These are phyloP conservation scores for Moesziomyces sp. DNA, from an alignment of 1,284 basidiomycete genomes.

Conservation along the genomic window DNA sequence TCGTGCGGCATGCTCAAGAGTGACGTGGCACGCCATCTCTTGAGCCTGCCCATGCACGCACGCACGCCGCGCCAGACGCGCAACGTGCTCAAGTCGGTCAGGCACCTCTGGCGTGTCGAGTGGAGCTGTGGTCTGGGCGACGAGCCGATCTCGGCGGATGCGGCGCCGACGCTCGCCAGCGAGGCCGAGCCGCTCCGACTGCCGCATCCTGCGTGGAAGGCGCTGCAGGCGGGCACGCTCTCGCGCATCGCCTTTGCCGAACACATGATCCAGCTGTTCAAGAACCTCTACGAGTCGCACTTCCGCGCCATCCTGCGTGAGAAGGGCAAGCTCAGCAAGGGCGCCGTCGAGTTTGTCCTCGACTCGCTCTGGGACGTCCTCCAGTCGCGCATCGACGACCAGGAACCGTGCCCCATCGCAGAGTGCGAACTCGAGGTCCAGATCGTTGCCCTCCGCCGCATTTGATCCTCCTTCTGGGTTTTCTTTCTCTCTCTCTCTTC, in stretches of 20 bases:
- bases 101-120: conserved; percentile 67
- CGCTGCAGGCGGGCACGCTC: conserved; percentile 67
- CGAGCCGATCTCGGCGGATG: conserved; percentile 23
- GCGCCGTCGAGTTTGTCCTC: conserved; percentile 67
- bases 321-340: conserved; percentile 66
- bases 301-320: conserved; percentile 67
- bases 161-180: conserved; percentile 24
- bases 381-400: conserved; percentile 48
- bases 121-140: conserved; percentile 65
- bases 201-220: conserved; percentile 68
- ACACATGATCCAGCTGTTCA: conserved; percentile 67
- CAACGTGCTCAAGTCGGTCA: conserved; percentile 66
- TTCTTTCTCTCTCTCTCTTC: not conserved
- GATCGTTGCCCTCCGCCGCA: conserved; percentile 64
- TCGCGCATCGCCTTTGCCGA: conserved; percentile 66
- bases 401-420: conserved; percentile 38
- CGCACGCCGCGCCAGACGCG: conserved; percentile 67
- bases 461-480: conserved; percentile 9
- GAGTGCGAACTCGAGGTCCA: conserved; percentile 68
- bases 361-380: conserved; percentile 68
- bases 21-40: conserved; percentile 67
- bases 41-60: conserved; percentile 68
- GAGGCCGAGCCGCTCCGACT: conserved; percentile 61
- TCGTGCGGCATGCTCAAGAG: conserved; percentile 69
- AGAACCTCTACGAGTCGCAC: conserved; percentile 69